These are phyloP conservation scores for Didymella pinodella DNA, from an alignment of 2,329 filamentous ascomycete genomes.

Conservation along the genomic window DNA sequence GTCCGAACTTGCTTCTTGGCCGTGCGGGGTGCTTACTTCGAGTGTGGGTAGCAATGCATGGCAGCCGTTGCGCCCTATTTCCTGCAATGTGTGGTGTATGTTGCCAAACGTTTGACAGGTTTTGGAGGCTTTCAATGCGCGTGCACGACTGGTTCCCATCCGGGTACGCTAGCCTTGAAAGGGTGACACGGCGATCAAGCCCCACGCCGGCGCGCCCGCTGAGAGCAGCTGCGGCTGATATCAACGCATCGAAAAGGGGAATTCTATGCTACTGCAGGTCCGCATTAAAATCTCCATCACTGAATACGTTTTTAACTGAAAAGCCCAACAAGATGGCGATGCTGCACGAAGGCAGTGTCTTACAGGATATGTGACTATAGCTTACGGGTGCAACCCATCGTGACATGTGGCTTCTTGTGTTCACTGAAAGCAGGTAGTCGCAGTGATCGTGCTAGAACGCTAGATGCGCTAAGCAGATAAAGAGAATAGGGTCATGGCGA, in stretches of 20 bases:
- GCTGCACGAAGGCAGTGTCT: too few species aligned
- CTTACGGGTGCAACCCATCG: neutral
- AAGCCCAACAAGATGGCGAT: neutral
- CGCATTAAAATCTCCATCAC: neutral
- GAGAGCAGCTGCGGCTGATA: slow-evolving; percentile 12
- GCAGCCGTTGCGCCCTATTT: neutral
- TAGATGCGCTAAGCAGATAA: neutral
- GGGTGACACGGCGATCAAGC: neutral
- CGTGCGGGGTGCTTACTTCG: neutral
- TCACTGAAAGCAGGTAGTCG: neutral
- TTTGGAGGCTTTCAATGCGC: neutral
- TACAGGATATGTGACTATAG: neutral
- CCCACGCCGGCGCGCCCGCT: slow-evolving; percentile 8
- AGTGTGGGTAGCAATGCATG: neutral
- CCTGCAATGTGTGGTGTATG: neutral
- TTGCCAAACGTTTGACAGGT: neutral
- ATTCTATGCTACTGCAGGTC: neutral
- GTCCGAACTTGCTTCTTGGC: slow-evolving; percentile 1
- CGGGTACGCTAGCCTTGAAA: slow-evolving; percentile 6
- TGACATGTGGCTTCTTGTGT: neutral
- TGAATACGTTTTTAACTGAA: neutral
- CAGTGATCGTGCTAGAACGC: neutral
- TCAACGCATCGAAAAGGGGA: slow-evolving; percentile 16
- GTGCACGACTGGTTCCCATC: neutral
- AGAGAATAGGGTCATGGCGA: neutral